Conservation (phyloP, 768 basidiomycete genomes). For the Strobilomyces echinocephalus region DNA sequence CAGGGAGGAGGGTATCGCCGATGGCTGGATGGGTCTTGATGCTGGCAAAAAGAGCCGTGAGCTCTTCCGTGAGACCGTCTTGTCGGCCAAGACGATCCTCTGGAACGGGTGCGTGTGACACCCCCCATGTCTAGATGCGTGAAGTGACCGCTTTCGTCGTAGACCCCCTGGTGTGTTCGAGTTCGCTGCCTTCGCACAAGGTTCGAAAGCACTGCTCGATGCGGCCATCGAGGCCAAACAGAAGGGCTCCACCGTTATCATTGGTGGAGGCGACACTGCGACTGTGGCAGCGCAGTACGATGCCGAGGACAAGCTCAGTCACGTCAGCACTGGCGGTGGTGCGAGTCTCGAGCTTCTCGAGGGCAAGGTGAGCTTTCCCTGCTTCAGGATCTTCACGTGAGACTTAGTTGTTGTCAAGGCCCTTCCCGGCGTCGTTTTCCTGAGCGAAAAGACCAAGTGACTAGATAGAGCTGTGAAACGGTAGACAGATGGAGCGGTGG, state of each 20-base stretch:
- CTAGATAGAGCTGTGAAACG: constrained; percentile 1
- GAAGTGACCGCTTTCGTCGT: constrained; percentile 9
- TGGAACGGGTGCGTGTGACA: constrained; percentile 76
- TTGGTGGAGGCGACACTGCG: constrained; percentile 96
- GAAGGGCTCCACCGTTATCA: constrained; percentile 86
- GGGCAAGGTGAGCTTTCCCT: constrained; percentile 70
- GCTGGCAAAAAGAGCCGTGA: constrained; percentile 80
- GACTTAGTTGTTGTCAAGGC: constrained; percentile 41
- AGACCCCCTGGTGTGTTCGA: constrained; percentile 98
- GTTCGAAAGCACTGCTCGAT: constrained; percentile 79
- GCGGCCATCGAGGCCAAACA: constrained; percentile 83
- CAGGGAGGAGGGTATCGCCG: constrained; percentile 83
- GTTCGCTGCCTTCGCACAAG: constrained; percentile 84
- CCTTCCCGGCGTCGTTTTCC: constrained; percentile 86
- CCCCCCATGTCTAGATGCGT: neutral
- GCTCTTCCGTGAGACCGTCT: constrained; percentile 73
- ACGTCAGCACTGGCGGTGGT: constrained; percentile 94
- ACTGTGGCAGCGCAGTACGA: constrained; percentile 86
- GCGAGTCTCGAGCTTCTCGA: constrained; percentile 94
- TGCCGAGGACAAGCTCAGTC: constrained; percentile 85
- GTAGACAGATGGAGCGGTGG: constrained; percentile 10
- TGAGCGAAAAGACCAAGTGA: constrained; percentile 65
- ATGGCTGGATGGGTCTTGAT: constrained; percentile 94
- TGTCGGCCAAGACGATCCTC: constrained; percentile 89
- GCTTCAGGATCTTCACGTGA: neutral